Percentiles rank a stretch among this genome's conserved stretches.
Evolutionary conservation across 2,329 filamentous ascomycete species (phyloP).

Genomic region (Fusarium veterinarium): DNA sequence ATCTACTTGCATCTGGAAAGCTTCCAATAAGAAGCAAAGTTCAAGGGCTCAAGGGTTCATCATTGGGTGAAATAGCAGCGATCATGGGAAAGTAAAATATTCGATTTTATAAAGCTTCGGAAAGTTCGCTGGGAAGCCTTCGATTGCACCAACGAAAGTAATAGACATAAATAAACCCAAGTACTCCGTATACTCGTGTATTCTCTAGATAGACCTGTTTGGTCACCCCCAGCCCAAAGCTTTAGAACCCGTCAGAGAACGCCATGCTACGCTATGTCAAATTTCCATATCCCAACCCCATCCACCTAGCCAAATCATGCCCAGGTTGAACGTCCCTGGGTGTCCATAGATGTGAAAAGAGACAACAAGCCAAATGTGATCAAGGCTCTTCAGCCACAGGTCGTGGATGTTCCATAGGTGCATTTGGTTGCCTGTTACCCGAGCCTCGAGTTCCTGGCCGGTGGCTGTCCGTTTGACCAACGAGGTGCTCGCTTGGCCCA

Average conservation of each 20-base stretch:
- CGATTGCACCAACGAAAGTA: background rate
- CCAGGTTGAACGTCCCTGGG: background rate
- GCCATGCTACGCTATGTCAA: constrained; percentile 22
- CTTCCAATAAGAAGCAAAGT: background rate
- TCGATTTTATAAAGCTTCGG: background rate
- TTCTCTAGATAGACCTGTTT: constrained; percentile 1
- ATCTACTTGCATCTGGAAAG: background rate
- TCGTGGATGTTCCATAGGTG: background rate
- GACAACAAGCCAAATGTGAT: too few species aligned
- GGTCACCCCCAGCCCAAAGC: background rate
- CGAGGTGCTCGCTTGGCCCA: constrained; percentile 53
- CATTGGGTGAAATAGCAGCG: background rate
- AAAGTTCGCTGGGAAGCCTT: background rate
- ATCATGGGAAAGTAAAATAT: background rate
- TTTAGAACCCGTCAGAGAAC: background rate
- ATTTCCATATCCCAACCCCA: constrained; percentile 6
- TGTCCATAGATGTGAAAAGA: too few species aligned
- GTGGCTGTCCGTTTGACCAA: constrained; percentile 55
- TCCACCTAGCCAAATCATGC: background rate
- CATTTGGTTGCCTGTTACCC: background rate
- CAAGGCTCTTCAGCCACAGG: constrained; percentile 1
- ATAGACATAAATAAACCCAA: background rate
- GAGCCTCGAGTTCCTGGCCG: constrained; percentile 32
- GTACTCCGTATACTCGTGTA: background rate
- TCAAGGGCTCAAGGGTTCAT: background rate